These are phyloP conservation scores for Cryptomeria japonica DNA, from an alignment of 75 land plant species.

Conservation along the genomic window DNA sequence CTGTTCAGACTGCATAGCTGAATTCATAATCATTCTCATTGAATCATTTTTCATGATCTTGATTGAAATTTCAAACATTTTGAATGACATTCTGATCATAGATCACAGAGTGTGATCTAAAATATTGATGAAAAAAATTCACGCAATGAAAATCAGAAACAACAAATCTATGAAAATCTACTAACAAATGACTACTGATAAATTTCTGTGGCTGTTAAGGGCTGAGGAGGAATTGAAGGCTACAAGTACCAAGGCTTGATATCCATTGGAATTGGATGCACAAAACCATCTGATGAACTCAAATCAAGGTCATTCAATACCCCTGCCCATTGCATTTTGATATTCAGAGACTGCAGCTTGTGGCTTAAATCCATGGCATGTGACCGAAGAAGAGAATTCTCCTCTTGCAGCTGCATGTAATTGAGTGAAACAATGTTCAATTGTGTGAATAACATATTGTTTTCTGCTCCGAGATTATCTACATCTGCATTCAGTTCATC, in stretches of 20 bases:
- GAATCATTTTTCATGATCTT: background rate
- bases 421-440: conserved; percentile 54
- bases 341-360: conserved; percentile 35
- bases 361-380: conserved; percentile 51
- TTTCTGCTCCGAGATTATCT: conserved; percentile 53
- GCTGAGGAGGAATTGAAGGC: conserved; percentile 19
- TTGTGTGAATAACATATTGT: conserved; percentile 42
- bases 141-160: too few relatives aligned
- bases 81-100: too few relatives aligned
- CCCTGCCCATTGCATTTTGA: conserved; percentile 13
- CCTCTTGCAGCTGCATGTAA: conserved; percentile 35
- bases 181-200: too few relatives aligned
- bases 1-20: background rate
- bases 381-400: conserved; percentile 57
- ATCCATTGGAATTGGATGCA: background rate
- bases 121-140: too few relatives aligned
- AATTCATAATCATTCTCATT: background rate
- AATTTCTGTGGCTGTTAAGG: conserved; percentile 37
- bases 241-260: conserved; percentile 32
- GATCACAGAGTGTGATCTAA: too few relatives aligned
- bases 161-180: too few relatives aligned
- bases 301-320: background rate
- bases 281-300: background rate
- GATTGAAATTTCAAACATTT: too few relatives aligned
- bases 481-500: conserved; percentile 69